Evolutionary conservation across 176 grass and related monocot species (phyloP).

Genomic region (Cenchrus fungigraminus): DNA sequence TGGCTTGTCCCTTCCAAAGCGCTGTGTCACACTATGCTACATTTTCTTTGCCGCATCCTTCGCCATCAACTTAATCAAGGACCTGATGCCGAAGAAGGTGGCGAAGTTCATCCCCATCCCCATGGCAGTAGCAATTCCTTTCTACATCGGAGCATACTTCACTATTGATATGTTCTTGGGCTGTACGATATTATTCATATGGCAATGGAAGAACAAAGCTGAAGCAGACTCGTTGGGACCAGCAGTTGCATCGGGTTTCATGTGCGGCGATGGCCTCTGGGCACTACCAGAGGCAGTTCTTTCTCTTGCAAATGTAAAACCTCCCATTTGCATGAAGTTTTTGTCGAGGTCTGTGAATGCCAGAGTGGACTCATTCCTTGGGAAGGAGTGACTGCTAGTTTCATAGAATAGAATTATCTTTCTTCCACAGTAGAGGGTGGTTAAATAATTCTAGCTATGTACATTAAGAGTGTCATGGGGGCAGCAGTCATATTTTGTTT

Average conservation of each 20-base stretch:
- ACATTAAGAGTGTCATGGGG: not conserved
- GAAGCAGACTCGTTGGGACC: conserved; percentile 46
- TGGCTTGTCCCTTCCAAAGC: conserved; percentile 52
- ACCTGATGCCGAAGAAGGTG: conserved; percentile 42
- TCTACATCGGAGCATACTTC: conserved; percentile 62
- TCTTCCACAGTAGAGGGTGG: not conserved
- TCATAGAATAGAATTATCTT: not conserved
- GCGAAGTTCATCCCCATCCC: conserved; percentile 53
- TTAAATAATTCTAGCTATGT: not conserved
- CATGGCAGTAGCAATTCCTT: conserved; percentile 67
- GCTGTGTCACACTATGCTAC: conserved; percentile 56
- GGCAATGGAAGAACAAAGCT: conserved; percentile 54
- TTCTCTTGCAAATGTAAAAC: conserved; percentile 54
- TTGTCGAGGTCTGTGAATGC: conserved; percentile 51
- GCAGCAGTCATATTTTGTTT: not conserved
- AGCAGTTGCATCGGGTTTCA: conserved; percentile 59
- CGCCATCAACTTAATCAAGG: conserved; percentile 48
- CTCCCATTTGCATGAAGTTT: conserved; percentile 79
- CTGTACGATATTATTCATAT: conserved; percentile 46
- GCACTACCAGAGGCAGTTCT: conserved; percentile 57
- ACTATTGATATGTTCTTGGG: conserved; percentile 69
- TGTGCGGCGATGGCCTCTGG: conserved; percentile 67
- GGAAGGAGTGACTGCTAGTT: conserved; percentile 5
- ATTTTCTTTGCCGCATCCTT: conserved; percentile 46
- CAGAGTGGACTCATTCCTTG: conserved; percentile 58